Conservation (phyloP, 768 basidiomycete species). For the Mycena filopes region DNA sequence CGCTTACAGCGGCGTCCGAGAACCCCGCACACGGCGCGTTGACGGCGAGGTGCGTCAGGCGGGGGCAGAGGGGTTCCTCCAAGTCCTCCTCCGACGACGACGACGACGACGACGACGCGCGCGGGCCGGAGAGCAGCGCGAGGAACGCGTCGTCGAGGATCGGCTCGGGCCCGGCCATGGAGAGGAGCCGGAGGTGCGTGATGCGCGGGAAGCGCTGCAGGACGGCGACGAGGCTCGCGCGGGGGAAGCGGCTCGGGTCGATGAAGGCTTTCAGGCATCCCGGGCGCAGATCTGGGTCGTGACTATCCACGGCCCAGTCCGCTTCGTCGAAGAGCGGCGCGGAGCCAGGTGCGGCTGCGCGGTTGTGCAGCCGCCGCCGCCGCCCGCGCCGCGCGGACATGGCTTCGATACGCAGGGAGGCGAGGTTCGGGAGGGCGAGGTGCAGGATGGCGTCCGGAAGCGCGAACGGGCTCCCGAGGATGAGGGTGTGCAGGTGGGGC, state of each 20-base stretch:
- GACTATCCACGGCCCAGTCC: background rate
- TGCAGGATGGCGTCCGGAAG: background rate
- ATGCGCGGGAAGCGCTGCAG: background rate
- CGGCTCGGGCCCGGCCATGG: background rate
- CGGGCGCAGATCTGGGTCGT: no score
- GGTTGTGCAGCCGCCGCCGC: no score
- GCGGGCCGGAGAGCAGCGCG: background rate
- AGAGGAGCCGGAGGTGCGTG: background rate
- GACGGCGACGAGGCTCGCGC: background rate
- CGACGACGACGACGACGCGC: no score
- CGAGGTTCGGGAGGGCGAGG: background rate
- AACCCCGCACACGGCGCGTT: background rate
- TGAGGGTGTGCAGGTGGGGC: background rate
- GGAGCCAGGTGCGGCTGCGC: no score
- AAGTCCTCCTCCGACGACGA: no score
- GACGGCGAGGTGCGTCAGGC: background rate
- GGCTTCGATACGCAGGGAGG: background rate
- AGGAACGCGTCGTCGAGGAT: background rate
- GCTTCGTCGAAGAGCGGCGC: background rate
- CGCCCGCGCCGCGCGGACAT: no score
- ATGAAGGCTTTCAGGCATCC: background rate
- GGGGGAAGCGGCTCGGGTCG: background rate
- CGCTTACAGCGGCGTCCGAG: background rate
- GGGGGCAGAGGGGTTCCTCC: background rate
- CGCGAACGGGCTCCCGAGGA: background rate